Evolutionary conservation across 352 stramenopile genomes (phyloP).

Genomic region (Globisporangium radiosum): DNA sequence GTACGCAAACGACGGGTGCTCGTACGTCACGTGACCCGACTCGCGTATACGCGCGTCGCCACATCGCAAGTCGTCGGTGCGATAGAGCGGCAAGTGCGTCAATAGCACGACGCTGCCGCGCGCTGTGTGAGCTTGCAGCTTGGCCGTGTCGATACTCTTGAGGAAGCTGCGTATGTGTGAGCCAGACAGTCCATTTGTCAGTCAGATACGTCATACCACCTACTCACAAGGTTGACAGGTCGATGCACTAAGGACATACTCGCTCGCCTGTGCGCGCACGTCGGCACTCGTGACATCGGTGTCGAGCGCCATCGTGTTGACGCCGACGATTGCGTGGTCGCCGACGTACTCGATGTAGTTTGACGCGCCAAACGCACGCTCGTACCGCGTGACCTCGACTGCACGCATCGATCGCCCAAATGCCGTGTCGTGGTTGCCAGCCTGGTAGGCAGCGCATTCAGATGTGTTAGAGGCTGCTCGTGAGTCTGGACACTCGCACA

Average conservation of each 20-base stretch:
- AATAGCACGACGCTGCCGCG: conserved; percentile 40
- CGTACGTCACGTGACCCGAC: conserved; percentile 71
- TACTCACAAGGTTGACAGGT: too few relatives aligned
- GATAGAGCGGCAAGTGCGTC: conserved; percentile 57
- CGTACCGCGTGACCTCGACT: conserved; percentile 38
- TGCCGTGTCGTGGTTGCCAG: conserved; percentile 74
- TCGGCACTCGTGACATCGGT: conserved; percentile 37
- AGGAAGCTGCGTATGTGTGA: conserved; percentile 30
- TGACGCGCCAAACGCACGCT: conserved; percentile 47
- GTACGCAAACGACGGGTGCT: conserved; percentile 62
- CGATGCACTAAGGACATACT: conserved; percentile 16
- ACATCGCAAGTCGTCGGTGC: conserved; percentile 48
- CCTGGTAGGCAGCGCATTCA: conserved; percentile 13
- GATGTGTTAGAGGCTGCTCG: too few relatives aligned
- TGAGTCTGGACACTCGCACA: not conserved
- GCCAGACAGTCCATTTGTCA: too few relatives aligned
- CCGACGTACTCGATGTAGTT: conserved; percentile 46
- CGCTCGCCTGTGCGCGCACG: conserved; percentile 44
- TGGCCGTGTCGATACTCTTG: conserved; percentile 26
- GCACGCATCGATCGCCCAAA: conserved; percentile 47
- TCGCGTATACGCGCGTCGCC: conserved; percentile 39
- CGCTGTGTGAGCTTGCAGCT: conserved; percentile 13
- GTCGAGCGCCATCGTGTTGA: conserved; percentile 82
- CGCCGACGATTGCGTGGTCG: conserved; percentile 48
- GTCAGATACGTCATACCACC: too few relatives aligned